Percentiles rank a stretch among this genome's conserved stretches.
phyloP scores from a whole-genome alignment of 257 asterid genomes.

The Paulownia fortunei region DNA sequence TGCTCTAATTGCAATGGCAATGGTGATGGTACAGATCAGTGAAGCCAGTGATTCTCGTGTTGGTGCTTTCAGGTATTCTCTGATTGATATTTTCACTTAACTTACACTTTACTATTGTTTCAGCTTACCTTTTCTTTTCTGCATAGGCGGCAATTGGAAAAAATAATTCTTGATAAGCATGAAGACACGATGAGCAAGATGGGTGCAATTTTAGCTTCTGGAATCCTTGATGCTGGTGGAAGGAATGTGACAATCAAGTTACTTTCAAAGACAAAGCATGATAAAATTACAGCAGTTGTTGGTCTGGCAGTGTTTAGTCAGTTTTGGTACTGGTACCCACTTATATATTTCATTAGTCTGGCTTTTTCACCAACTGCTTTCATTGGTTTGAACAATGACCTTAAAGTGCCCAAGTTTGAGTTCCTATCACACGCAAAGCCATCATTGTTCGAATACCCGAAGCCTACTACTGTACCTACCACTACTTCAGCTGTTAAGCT shows the following conservation, averaged over 20 bases:
- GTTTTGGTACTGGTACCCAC: constrained; percentile 99
- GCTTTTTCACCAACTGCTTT: constrained; percentile 98
- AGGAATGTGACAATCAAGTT: constrained; percentile 86
- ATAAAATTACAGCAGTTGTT: constrained; percentile 83
- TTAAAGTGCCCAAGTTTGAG: constrained; percentile 91
- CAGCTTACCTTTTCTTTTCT: constrained; percentile 7
- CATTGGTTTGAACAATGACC: constrained; percentile 85
- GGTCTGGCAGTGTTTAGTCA: constrained; percentile 98
- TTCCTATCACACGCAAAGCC: constrained; percentile 94
- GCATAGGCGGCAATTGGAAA: constrained; percentile 87
- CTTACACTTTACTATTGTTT: background rate
- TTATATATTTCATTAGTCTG: constrained; percentile 84
- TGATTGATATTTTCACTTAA: background rate
- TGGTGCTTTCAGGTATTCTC: constrained; percentile 84
- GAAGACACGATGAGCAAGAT: constrained; percentile 99
- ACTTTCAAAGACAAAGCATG: constrained; percentile 88
- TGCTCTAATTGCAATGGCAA: constrained; percentile 98
- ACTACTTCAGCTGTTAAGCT: constrained; percentile 78
- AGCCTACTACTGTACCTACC: constrained; percentile 78
- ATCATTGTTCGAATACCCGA: constrained; percentile 85
- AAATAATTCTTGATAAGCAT: constrained; percentile 87
- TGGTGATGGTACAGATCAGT: constrained; percentile 96
- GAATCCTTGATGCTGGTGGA: constrained; percentile 98
- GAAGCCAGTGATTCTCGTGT: constrained; percentile 98
- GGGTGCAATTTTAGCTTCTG: constrained; percentile 99